phyloP scores from a whole-genome alignment of 2,329 filamentous ascomycete genomes.

The Monilinia polystroma region DNA sequence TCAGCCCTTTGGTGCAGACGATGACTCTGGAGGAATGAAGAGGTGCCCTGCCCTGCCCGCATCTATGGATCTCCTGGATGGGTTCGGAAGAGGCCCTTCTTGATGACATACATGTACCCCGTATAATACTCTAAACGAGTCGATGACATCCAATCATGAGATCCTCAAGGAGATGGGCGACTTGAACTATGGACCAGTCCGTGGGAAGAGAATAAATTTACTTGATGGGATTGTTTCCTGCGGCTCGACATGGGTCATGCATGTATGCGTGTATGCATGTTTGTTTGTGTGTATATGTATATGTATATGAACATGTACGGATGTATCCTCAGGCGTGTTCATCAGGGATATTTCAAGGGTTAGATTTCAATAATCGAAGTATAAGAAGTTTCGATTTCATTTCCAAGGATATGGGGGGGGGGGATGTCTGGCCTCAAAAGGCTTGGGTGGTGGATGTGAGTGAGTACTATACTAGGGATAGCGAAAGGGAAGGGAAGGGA shows the following conservation, averaged over 20 bases:
- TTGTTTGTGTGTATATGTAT: neutral
- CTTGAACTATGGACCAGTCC: constrained; percentile 1
- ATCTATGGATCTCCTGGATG: neutral
- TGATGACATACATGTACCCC: constrained; percentile 4
- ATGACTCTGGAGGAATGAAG: neutral
- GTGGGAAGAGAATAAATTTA: neutral
- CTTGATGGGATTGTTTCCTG: constrained; percentile 16
- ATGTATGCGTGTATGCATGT: constrained; percentile 20
- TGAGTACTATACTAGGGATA: too few species aligned
- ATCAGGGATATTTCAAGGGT: constrained; percentile 16
- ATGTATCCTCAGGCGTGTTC: neutral
- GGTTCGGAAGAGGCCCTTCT: neutral
- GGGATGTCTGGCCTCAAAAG: too few species aligned
- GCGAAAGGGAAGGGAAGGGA: too few species aligned
- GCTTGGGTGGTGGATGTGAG: too few species aligned
- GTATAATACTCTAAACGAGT: neutral
- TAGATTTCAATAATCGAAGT: constrained; percentile 1
- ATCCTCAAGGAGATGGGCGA: neutral
- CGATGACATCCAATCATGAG: neutral
- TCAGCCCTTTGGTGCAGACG: constrained; percentile 6
- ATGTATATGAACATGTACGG: neutral
- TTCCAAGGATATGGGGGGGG: too few species aligned
- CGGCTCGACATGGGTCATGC: constrained; percentile 7
- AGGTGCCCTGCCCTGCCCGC: constrained; percentile 1
- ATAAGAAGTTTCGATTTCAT: too few species aligned